These are phyloP conservation scores for Kluyveromyces lactis DNA, from an alignment of 805 yeast species.

Conservation along the genomic window DNA sequence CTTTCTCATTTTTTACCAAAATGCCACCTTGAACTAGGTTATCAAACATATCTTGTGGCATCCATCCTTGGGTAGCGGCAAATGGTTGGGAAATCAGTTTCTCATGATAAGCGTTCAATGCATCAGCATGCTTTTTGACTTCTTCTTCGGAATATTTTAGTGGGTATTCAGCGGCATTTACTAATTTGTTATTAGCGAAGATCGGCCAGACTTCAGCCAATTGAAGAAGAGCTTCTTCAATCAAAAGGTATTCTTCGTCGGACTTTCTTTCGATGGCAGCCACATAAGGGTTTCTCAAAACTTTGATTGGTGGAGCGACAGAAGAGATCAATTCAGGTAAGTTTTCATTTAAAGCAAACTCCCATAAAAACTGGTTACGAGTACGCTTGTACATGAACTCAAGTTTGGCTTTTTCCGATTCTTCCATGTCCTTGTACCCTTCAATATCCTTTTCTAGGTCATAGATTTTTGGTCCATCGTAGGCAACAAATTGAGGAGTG, in stretches of 20 bases:
- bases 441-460: constrained; percentile 68
- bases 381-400: constrained; percentile 84
- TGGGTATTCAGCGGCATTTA: constrained; percentile 48
- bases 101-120: constrained; percentile 59
- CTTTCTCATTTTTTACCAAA: constrained; percentile 52
- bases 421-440: constrained; percentile 56
- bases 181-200: constrained; percentile 49
- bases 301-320: constrained; percentile 76
- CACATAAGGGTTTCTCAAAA: constrained; percentile 55
- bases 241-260: constrained; percentile 50
- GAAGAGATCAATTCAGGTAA: constrained; percentile 65
- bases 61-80: constrained; percentile 89
- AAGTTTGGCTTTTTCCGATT: constrained; percentile 68
- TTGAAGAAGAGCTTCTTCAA: constrained; percentile 60
- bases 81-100: constrained; percentile 67
- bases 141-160: constrained; percentile 50
- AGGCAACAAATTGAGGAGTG: constrained; percentile 77
- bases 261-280: constrained; percentile 51
- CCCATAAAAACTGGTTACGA: constrained; percentile 88
- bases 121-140: constrained; percentile 47
- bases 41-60: constrained; percentile 88
- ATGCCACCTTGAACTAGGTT: constrained; percentile 60
- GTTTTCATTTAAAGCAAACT: constrained; percentile 56
- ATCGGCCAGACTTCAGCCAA: constrained; percentile 62
- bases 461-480: constrained; percentile 83